These are phyloP conservation scores for Blastocystis sp. DNA, from an alignment of 352 stramenopile species.

Conservation along the genomic window DNA sequence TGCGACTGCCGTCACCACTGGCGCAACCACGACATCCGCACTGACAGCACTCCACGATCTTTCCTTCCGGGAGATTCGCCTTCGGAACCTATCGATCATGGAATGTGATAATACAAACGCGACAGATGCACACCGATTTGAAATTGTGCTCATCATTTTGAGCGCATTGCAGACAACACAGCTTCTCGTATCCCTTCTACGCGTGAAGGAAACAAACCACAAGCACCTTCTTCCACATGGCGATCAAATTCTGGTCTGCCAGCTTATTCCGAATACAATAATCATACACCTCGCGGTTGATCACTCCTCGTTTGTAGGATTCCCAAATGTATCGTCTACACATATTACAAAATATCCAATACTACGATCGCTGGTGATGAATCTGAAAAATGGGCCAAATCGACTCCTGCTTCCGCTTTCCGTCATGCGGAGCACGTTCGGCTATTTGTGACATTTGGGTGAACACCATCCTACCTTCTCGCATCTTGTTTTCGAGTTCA, in stretches of 20 bases:
- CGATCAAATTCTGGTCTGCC: slow-evolving; percentile 16
- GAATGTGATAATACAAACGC: neutral
- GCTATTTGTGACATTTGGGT: neutral
- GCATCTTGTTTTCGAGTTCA: slow-evolving; percentile 29
- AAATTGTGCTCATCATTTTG: slow-evolving; percentile 34
- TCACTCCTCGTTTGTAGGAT: slow-evolving; percentile 8
- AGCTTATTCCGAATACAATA: slow-evolving; percentile 42
- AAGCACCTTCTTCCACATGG: slow-evolving; percentile 45
- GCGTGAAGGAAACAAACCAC: neutral
- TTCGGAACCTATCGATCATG: slow-evolving; percentile 6
- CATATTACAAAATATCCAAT: neutral
- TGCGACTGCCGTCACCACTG: slow-evolving; percentile 29
- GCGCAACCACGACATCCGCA: slow-evolving; percentile 43
- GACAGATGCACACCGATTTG: slow-evolving; percentile 20
- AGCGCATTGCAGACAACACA: slow-evolving; percentile 41
- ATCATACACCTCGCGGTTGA: slow-evolving; percentile 25
- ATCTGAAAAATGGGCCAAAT: slow-evolving; percentile 55
- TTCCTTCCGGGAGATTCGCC: slow-evolving; percentile 10
- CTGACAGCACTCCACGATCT: slow-evolving; percentile 32
- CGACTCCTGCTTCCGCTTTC: slow-evolving; percentile 15
- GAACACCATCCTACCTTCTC: neutral
- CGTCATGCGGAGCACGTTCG: neutral
- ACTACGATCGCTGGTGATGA: slow-evolving; percentile 42
- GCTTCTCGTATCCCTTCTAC: slow-evolving; percentile 42
- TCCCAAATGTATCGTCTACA: slow-evolving; percentile 28